Evolutionary conservation across 768 basidiomycete genomes (phyloP).

Genomic region (Suillus tomentosus): DNA sequence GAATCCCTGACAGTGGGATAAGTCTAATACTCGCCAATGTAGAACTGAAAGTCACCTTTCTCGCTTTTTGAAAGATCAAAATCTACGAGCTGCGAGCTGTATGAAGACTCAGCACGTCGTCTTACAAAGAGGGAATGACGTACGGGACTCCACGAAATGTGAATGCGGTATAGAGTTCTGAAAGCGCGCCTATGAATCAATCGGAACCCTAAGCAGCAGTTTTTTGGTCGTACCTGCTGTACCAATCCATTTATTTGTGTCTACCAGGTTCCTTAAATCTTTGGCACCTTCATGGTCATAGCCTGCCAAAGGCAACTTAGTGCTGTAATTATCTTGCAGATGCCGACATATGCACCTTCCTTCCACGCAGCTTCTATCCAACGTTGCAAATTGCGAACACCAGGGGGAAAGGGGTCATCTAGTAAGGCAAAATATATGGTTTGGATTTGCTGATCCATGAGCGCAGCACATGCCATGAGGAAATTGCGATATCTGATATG

Average conservation of each 20-base stretch:
- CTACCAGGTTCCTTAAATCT: conserved; percentile 56
- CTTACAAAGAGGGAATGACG: conserved; percentile 30
- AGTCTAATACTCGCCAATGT: neutral
- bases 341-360: conserved; percentile 42
- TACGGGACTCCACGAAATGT: conserved; percentile 81
- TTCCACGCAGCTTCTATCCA: conserved; percentile 87
- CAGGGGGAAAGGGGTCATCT: conserved; percentile 57
- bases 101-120: conserved; percentile 1
- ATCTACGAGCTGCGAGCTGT: conserved; percentile 65
- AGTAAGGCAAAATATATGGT: conserved; percentile 63
- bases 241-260: conserved; percentile 77
- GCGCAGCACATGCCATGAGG: conserved; percentile 71
- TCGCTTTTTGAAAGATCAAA: conserved; percentile 50
- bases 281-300: conserved; percentile 72
- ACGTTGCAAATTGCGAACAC: conserved; percentile 71
- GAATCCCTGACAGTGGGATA: conserved; percentile 37
- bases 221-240: conserved; percentile 58
- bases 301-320: conserved; percentile 40
- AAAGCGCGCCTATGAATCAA: conserved; percentile 11
- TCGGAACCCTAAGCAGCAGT: neutral
- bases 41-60: conserved; percentile 39
- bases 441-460: conserved; percentile 68
- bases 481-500: conserved; percentile 76
- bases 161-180: conserved; percentile 81
- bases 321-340: neutral